Evolutionary conservation across 202 grass and related monocot genomes (phyloP).

Genomic region (Panicum hallii): DNA sequence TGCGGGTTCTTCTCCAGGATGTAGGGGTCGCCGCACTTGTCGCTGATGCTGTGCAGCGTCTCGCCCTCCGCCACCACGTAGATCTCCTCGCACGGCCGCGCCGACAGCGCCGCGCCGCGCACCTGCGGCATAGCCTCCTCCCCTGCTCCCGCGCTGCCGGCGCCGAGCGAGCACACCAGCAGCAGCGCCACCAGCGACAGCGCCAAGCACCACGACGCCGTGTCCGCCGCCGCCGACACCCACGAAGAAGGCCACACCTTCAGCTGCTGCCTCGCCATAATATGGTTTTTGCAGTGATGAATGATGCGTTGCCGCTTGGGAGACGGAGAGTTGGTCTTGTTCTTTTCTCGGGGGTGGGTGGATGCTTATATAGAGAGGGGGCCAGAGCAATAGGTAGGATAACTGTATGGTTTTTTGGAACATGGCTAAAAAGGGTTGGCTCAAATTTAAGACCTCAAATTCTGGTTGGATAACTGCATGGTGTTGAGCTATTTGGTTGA

Average conservation of each 20-base stretch:
- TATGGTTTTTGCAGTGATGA: neutral
- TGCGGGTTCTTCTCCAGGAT: slow-evolving; percentile 86
- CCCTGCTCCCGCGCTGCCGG: neutral
- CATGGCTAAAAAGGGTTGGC: no score
- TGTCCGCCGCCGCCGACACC: slow-evolving; percentile 48
- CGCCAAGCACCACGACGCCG: slow-evolving; percentile 67
- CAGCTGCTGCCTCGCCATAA: slow-evolving; percentile 27
- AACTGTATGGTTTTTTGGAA: no score
- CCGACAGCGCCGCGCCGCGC: slow-evolving; percentile 53
- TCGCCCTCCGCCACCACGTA: slow-evolving; percentile 84
- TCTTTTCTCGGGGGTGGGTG: neutral
- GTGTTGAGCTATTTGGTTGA: no score
- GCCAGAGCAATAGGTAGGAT: neutral
- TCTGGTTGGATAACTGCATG: no score
- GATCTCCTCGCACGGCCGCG: slow-evolving; percentile 79
- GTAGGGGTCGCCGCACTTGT: slow-evolving; percentile 78
- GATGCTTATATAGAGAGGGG: neutral
- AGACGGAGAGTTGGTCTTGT: neutral
- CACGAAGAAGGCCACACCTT: neutral
- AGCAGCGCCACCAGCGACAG: slow-evolving; percentile 62
- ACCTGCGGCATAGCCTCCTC: neutral
- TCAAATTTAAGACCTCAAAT: no score
- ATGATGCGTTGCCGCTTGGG: neutral
- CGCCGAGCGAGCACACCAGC: slow-evolving; percentile 62
- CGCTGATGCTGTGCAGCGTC: slow-evolving; percentile 92